Percentiles rank a stretch among this genome's conserved stretches.
phyloP scores from a whole-genome alignment of 805 yeast species.

The Wickerhamomyces bovis region DNA sequence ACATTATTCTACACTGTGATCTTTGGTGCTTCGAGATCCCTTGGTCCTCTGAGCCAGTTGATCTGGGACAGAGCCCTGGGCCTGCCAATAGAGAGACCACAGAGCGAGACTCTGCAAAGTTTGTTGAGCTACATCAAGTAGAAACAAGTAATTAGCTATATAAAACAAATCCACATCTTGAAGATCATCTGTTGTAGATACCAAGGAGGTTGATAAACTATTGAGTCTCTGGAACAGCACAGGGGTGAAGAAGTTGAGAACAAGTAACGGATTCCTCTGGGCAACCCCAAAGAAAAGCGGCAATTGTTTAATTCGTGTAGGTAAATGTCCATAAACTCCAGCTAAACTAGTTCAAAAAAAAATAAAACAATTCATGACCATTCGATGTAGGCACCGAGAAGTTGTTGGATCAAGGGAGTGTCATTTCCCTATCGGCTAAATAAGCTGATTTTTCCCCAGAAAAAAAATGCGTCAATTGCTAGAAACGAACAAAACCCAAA shows the following conservation, averaged over 20 bases:
- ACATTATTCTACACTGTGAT: constrained; percentile 72
- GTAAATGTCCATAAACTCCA: too few species aligned
- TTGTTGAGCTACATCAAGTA: constrained; percentile 1
- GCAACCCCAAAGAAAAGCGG: too few species aligned
- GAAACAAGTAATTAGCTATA: too few species aligned
- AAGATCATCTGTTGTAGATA: background rate
- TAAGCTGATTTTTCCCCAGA: background rate
- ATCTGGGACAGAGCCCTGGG: constrained; percentile 76
- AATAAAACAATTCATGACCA: background rate
- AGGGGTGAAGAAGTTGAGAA: too few species aligned
- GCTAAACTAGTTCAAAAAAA: too few species aligned
- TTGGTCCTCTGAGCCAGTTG: constrained; percentile 75
- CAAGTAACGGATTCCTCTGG: too few species aligned
- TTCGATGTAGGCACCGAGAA: too few species aligned
- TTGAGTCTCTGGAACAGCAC: too few species aligned
- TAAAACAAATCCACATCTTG: too few species aligned
- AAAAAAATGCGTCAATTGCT: background rate
- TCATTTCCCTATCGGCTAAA: background rate
- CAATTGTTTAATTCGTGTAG: too few species aligned
- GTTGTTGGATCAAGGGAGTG: background rate
- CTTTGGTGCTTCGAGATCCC: constrained; percentile 76
- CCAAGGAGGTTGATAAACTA: too few species aligned
- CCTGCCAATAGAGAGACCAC: constrained; percentile 78
- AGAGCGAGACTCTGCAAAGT: constrained; percentile 19
- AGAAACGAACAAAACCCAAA: background rate